Conservation (phyloP, 805 yeast genomes). For the Priceomyces carsonii region DNA sequence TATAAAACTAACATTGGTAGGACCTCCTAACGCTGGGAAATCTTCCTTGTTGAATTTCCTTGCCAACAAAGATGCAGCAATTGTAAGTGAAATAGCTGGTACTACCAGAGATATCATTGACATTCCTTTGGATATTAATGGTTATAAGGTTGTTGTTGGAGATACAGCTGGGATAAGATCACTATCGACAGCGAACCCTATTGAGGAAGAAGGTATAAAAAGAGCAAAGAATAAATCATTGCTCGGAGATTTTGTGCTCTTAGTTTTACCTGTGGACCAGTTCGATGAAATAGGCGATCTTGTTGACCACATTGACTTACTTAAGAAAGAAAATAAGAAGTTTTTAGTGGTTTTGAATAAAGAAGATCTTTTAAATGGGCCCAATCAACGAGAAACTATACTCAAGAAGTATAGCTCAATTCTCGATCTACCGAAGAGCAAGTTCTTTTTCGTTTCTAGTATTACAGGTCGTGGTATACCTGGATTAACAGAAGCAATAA, state of each 20-base stretch:
- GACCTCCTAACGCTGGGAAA: conserved; percentile 97
- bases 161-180: conserved; percentile 92
- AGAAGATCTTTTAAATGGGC: conserved; percentile 44
- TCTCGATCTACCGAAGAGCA: conserved; percentile 13
- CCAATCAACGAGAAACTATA: neutral
- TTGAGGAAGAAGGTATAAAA: conserved; percentile 79
- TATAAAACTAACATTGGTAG: conserved; percentile 69
- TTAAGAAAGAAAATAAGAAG: conserved; percentile 28
- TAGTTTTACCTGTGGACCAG: conserved; percentile 56
- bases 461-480: conserved; percentile 54
- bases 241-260: conserved; percentile 67
- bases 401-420: conserved; percentile 7
- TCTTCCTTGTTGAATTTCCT: conserved; percentile 80
- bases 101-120: conserved; percentile 91
- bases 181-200: conserved; percentile 46
- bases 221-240: conserved; percentile 65
- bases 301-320: conserved; percentile 32
- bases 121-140: conserved; percentile 76
- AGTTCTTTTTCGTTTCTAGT: conserved; percentile 58
- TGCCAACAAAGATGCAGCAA: conserved; percentile 80
- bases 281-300: conserved; percentile 34
- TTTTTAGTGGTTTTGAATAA: conserved; percentile 59
- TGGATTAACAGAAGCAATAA: conserved; percentile 43
- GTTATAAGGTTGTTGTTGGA: conserved; percentile 79
- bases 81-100: conserved; percentile 89